A percentile compares a stretch with the other conserved stretches of the same genome.
Evolutionary conservation across 2,329 filamentous ascomycete species (phyloP).

Genomic region (Neofusicoccum laricinum): DNA sequence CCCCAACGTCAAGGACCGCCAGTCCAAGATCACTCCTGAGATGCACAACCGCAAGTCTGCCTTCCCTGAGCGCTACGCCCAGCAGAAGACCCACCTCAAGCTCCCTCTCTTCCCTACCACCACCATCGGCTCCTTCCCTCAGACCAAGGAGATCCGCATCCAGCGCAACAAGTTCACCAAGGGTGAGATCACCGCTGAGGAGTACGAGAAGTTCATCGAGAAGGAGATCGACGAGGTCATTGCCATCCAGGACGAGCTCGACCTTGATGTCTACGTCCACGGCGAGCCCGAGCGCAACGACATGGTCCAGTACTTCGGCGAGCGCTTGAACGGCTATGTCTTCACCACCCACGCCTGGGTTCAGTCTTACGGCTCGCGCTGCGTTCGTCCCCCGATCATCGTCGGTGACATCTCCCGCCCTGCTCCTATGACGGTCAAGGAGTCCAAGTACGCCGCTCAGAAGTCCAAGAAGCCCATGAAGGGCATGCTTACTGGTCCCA

Average conservation of each 20-base stretch:
- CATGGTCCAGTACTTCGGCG: conserved; percentile 99
- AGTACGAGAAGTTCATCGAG: conserved; percentile 99
- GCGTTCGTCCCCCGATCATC: conserved; percentile 96
- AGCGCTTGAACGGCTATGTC: conserved; percentile 92
- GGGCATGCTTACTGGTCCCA: conserved; percentile 99
- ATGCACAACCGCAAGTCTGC: conserved; percentile 91
- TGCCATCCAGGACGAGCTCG: conserved; percentile 97
- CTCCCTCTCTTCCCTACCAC: conserved; percentile 98
- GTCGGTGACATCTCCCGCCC: conserved; percentile 98
- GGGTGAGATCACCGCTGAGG: conserved; percentile 83
- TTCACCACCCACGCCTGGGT: conserved; percentile 99
- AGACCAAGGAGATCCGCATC: conserved; percentile 97
- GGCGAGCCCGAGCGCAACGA: conserved; percentile 99
- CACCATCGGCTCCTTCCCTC: conserved; percentile 98
- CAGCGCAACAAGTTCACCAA: conserved; percentile 99
- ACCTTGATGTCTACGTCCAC: conserved; percentile 94
- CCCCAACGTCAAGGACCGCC: conserved; percentile 94
- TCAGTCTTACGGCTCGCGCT: conserved; percentile 96
- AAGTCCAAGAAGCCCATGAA: conserved; percentile 99
- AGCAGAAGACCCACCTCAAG: conserved; percentile 89
- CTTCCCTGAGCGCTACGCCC: conserved; percentile 79
- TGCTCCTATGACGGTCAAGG: conserved; percentile 98
- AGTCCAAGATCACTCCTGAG: conserved; percentile 77
- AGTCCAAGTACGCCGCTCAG: conserved; percentile 97
- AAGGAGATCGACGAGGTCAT: conserved; percentile 95